Conservation (phyloP, 2,329 filamentous ascomycete genomes). For the Arthrobotrys musiformis region DNA sequence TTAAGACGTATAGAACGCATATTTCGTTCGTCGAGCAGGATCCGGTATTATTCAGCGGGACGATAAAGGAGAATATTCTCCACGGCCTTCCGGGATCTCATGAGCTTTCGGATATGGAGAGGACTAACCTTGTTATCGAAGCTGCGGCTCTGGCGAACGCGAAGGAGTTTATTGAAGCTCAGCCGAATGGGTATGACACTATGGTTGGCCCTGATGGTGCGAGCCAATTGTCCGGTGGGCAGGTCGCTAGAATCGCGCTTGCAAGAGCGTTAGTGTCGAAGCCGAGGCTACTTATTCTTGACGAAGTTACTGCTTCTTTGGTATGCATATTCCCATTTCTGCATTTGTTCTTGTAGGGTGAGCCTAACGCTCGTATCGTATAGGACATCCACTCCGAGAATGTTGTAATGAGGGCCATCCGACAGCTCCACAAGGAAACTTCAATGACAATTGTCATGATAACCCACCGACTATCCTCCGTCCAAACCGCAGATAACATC, state of each 20-base stretch:
- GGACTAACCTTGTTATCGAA: conserved; percentile 32
- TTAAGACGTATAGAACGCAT: conserved; percentile 66
- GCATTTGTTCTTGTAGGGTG: background rate
- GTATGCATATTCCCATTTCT: conserved; percentile 30
- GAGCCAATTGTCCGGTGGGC: conserved; percentile 58
- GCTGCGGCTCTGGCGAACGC: conserved; percentile 58
- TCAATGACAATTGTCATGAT: conserved; percentile 64
- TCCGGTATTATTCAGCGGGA: conserved; percentile 74
- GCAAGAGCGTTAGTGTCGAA: conserved; percentile 61
- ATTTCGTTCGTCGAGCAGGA: conserved; percentile 76
- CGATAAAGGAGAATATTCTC: conserved; percentile 68
- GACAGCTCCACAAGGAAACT: conserved; percentile 52
- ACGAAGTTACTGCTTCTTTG: conserved; percentile 59
- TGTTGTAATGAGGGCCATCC: conserved; percentile 44
- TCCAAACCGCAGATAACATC: conserved; percentile 63
- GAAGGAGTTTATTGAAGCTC: conserved; percentile 56
- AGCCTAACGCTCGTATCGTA: background rate
- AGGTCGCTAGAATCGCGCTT: conserved; percentile 58
- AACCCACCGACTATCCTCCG: conserved; percentile 64
- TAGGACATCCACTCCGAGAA: conserved; percentile 54
- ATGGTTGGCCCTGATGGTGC: conserved; percentile 58
- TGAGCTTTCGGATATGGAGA: conserved; percentile 62
- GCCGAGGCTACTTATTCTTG: conserved; percentile 57
- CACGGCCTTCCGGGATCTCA: conserved; percentile 66
- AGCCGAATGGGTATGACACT: conserved; percentile 58